Base-by-base conservation (phyloP, 2,329 filamentous ascomycete species). In the Endoconidiophora laricicola region DNA sequence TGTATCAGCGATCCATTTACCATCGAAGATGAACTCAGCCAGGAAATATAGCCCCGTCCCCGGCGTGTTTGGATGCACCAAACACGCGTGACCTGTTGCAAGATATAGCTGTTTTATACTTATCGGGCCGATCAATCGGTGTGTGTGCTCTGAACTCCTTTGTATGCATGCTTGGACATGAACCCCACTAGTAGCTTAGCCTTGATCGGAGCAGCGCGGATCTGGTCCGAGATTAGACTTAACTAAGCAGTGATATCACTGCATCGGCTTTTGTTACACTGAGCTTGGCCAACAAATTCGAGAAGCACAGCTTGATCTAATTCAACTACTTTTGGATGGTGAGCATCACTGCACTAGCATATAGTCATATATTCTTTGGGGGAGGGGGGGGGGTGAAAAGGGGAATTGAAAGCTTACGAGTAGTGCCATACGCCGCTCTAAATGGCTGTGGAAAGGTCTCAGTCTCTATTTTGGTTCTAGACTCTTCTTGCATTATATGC, bases 41-140 rank as follows among this genome's bases (percentile, higher is more conserved):
- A 91, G 81, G 38, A 90, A 63, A 65, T 81, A 85, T 3, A 12
- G 16, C 16, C 16, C 85, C 6, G 90, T 96, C 1, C 74, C 91
- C 1, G 90, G 88, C 0, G 80, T 86, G 66, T 98, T 96, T 67
- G 96, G 90, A 20, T 98, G 94, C 0, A 91, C 91, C 91, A 91
- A 98, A 66, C 90, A 96, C 1, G 87, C 94, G 68, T 98, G 91
- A 0, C 91, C 91, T 0, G 86, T 75, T 0, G 91, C 91, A 53
- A 96, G 70, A 62, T 83, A 81, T 41, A 96, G 59, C 0, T 88
- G 87, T 5, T 78, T 74, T 0, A 81, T 76, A 2, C 74, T 73
- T 6, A 87, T 88, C 48, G 72, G 68, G 0, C 91, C 91, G 22
- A 96, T 74, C 46, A 96, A 64, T 18, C 4, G 91, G 90, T 0